phyloP scores from a whole-genome alignment of 2,329 filamentous ascomycete genomes.

The Pleurostoma richardsiae region DNA sequence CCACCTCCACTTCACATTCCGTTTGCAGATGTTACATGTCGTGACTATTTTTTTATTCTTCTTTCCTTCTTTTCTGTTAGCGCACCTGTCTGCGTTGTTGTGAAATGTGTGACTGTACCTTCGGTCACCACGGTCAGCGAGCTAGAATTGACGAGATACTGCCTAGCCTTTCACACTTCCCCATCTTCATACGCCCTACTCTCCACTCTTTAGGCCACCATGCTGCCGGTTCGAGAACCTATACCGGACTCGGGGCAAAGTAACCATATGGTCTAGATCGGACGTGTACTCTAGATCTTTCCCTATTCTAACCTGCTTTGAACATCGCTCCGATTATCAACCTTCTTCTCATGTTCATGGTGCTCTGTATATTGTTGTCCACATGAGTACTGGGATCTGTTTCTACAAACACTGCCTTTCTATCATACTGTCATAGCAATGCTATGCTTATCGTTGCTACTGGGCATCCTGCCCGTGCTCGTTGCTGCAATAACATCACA shows the following conservation, averaged over 20 bases:
- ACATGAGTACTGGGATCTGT: not conserved
- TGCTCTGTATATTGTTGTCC: not conserved
- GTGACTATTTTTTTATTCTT: not conserved
- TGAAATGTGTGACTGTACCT: too few species aligned
- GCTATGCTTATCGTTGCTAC: not conserved
- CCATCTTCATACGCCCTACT: too few species aligned
- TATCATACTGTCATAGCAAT: not conserved
- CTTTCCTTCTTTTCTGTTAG: too few species aligned
- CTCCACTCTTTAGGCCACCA: not conserved
- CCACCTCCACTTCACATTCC: not conserved
- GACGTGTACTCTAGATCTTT: not conserved
- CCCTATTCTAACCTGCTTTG: not conserved
- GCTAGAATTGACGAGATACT: too few species aligned
- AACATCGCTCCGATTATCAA: not conserved
- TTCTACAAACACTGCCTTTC: not conserved
- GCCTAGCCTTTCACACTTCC: too few species aligned
- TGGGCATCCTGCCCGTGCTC: constrained; percentile 1
- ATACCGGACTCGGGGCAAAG: not conserved
- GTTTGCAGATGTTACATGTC: not conserved
- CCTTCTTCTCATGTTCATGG: not conserved
- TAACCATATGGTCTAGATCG: not conserved
- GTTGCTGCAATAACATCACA: constrained; percentile 1
- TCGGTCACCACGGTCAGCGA: too few species aligned
- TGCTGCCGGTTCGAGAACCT: not conserved
- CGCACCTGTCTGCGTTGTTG: too few species aligned